Base-by-base conservation (phyloP, 192 early-diverging fungal genomes). In the Gorgonomyces haynaldii region DNA sequence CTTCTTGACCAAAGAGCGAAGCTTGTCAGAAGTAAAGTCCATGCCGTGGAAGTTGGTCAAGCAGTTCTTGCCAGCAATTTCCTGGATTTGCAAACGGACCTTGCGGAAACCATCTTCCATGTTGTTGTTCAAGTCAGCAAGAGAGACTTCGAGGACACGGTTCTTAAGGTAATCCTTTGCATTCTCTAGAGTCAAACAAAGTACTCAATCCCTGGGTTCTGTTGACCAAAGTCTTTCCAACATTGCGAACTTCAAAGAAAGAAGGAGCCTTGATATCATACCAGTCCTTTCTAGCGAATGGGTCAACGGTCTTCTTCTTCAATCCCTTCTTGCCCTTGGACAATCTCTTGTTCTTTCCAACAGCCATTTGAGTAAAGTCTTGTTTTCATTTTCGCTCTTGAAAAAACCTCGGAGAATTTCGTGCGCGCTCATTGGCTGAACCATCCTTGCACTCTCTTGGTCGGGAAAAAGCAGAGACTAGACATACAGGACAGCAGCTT, bases 251-350 rank as follows among this genome's bases (percentile, higher is more conserved):
- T 52, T 87, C 84, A 65, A 99, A 99, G 68, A 91, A 82, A 51
- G 84, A 82, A 60, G 96, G 96, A 54, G 89, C 96, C 77, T 94
- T 95, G 81, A 98, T 81, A 69, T 95, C 91, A 69, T 96, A 98
- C 96, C 96, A 98, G 69, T 98, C 96, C 78, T 98, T 98, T 57
- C 96, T 87, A 78, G 87, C 86, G 84, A 96, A 98, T 67, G 96
- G 93, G 69, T 98, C 96, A 67, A 96, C 80, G 65, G 85, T 80
- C 84, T 89, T 95, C 88, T 95, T 95, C 86, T 95, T 95, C 60
- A 91, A 74, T 58, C 89, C 91, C 86, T 95, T 95, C 79, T 92
- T 95, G 64, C 91, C 91, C 78, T 95, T 95, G 62, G 88, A 91
- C 57, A 95, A 78, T 71, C 91, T 86, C 79, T 86, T 86, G 67